A percentile compares a stretch with the other conserved stretches of the same genome.
phyloP scores from a whole-genome alignment of 306 rosid genomes.

The Acacia melanoxylon region DNA sequence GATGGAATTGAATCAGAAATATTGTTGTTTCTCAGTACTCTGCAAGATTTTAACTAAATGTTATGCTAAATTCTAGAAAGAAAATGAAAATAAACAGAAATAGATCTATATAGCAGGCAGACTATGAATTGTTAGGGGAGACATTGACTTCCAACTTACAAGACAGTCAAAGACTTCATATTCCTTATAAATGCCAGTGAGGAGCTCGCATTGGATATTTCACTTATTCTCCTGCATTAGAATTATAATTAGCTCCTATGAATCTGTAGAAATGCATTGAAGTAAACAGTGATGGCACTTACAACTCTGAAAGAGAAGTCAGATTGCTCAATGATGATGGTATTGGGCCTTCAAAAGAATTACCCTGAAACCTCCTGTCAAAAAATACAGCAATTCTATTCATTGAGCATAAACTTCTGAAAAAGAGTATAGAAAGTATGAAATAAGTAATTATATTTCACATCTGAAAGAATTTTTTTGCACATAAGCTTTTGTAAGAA shows the following conservation, averaged over 20 bases:
- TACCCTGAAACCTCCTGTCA: conserved; percentile 81
- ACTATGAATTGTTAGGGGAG: conserved; percentile 6
- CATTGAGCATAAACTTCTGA: conserved; percentile 4
- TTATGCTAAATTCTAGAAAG: conserved; percentile 22
- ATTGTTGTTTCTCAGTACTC: conserved; percentile 71
- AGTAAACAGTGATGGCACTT: conserved; percentile 39
- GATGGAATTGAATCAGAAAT: conserved; percentile 71
- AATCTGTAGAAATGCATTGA: background rate
- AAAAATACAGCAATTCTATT: conserved; percentile 19
- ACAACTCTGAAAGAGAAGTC: conserved; percentile 68
- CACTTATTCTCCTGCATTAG: conserved; percentile 61
- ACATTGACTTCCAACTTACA: conserved; percentile 73
- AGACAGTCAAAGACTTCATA: conserved; percentile 58
- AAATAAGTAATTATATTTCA: background rate
- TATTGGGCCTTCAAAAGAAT: conserved; percentile 70
- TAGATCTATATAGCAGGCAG: conserved; percentile 16
- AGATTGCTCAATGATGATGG: conserved; percentile 68
- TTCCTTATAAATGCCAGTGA: conserved; percentile 62
- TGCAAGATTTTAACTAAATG: conserved; percentile 40
- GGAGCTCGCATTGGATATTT: conserved; percentile 68
- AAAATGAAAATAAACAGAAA: background rate
- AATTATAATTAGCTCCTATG: conserved; percentile 28
- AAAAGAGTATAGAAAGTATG: background rate
- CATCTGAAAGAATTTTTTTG: background rate
- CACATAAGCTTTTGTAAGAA: background rate